phyloP scores from a whole-genome alignment of 805 yeast species.

The Sugiyamaella americana region DNA sequence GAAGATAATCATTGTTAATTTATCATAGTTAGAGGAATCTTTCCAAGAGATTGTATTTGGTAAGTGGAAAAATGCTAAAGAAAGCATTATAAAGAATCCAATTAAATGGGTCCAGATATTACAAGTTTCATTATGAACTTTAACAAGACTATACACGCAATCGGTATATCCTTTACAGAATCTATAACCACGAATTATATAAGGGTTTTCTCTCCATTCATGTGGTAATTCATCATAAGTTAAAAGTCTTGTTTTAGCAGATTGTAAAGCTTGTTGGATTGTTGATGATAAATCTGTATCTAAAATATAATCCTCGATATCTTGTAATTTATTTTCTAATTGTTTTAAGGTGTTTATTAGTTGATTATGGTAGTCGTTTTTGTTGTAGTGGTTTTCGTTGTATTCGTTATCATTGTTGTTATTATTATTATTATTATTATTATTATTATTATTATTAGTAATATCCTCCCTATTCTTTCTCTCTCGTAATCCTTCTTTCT shows the following conservation, averaged over 20 bases:
- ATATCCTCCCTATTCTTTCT: background rate
- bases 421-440: background rate
- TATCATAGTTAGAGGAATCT: constrained; percentile 33
- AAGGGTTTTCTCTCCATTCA: constrained; percentile 90
- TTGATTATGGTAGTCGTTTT: background rate
- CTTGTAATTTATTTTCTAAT: constrained; percentile 30
- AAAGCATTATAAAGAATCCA: constrained; percentile 57
- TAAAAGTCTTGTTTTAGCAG: constrained; percentile 41
- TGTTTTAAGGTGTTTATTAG: constrained; percentile 25
- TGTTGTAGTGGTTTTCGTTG: constrained; percentile 1
- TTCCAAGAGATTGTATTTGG: constrained; percentile 48
- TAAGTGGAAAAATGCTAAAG: constrained; percentile 52
- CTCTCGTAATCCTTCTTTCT: background rate
- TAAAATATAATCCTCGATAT: constrained; percentile 28
- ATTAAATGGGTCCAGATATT: constrained; percentile 90
- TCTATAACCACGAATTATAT: constrained; percentile 76
- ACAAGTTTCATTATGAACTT: constrained; percentile 77
- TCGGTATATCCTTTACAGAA: constrained; percentile 59
- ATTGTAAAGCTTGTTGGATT: constrained; percentile 21
- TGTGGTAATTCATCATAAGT: constrained; percentile 85
- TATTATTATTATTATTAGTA: background rate
- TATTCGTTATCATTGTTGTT: constrained; percentile 12
- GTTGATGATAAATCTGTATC: constrained; percentile 12
- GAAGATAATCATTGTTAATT: constrained; percentile 55
- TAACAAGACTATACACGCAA: constrained; percentile 55